A percentile compares a stretch with the other conserved stretches of the same genome.
Evolutionary conservation across 495 filamentous ascomycete genomes (phyloP).

Genomic region (Sphaerosporella brunnea): DNA sequence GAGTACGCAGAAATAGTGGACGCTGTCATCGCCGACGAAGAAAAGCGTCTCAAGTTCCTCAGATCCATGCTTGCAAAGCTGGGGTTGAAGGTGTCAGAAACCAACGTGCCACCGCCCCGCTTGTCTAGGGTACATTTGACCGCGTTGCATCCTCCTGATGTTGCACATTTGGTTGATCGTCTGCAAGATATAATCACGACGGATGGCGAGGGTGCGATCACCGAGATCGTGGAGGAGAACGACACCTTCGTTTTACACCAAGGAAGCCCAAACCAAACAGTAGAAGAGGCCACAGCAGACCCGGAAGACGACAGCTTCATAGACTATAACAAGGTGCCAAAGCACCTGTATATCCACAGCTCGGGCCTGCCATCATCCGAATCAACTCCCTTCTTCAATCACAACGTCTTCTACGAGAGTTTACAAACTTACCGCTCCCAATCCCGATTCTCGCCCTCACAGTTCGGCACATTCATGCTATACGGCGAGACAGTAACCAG

Average conservation of each 20-base stretch:
- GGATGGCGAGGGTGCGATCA: slow-evolving; percentile 30
- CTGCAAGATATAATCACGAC: slow-evolving; percentile 48
- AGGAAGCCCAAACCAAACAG: slow-evolving; percentile 18
- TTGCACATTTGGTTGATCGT: slow-evolving; percentile 46
- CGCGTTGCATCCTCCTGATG: slow-evolving; percentile 42
- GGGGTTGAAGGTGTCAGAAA: slow-evolving; percentile 56
- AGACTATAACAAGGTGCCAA: slow-evolving; percentile 58
- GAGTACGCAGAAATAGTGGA: slow-evolving; percentile 53
- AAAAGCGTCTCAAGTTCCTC: slow-evolving; percentile 52
- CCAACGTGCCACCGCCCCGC: slow-evolving; percentile 46
- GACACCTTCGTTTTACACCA: slow-evolving; percentile 64
- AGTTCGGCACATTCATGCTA: slow-evolving; percentile 61
- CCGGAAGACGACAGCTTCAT: slow-evolving; percentile 42
- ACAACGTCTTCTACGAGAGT: slow-evolving; percentile 58
- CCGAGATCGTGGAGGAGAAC: slow-evolving; percentile 67
- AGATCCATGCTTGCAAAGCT: slow-evolving; percentile 68
- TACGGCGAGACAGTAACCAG: slow-evolving; percentile 90
- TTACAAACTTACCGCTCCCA: slow-evolving; percentile 47
- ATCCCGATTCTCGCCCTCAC: slow-evolving; percentile 34
- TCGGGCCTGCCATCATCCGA: slow-evolving; percentile 49
- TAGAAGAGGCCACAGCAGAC: slow-evolving; percentile 35
- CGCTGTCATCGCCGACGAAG: slow-evolving; percentile 51
- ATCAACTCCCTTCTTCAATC: slow-evolving; percentile 77
- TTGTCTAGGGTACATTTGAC: slow-evolving; percentile 77
- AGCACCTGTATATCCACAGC: slow-evolving; percentile 54